A percentile compares a stretch with the other conserved stretches of the same genome.
Conservation (phyloP, 176 grass and related monocot species). For the Aegilops bicornis region DNA sequence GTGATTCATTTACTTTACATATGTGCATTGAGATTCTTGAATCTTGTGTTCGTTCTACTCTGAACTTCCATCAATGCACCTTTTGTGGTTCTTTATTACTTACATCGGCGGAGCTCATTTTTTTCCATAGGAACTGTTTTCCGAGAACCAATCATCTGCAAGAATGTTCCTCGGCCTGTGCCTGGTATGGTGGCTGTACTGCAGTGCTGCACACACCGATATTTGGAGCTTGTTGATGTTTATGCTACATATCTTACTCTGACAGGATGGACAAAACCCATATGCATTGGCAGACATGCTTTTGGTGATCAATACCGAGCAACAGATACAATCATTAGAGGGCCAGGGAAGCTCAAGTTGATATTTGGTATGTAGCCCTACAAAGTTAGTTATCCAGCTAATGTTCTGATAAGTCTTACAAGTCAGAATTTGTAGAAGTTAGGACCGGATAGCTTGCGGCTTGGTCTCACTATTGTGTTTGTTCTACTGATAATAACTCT, state of each 20-base stretch:
- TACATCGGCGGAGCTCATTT: background rate
- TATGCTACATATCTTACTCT: constrained; percentile 20
- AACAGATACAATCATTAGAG: constrained; percentile 68
- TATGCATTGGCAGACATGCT: constrained; percentile 85
- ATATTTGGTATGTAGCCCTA: constrained; percentile 58
- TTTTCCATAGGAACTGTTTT: constrained; percentile 67
- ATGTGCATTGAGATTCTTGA: constrained; percentile 7
- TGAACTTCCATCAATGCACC: constrained; percentile 2
- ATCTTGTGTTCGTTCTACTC: constrained; percentile 17
- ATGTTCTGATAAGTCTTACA: constrained; percentile 17
- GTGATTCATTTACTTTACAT: constrained; percentile 4
- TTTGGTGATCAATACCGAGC: constrained; percentile 86
- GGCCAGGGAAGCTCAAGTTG: constrained; percentile 78
- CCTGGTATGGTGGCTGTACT: constrained; percentile 43
- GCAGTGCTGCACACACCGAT: constrained; percentile 5
- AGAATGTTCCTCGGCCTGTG: constrained; percentile 70
- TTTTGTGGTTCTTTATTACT: constrained; percentile 2
- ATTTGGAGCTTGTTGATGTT: background rate
- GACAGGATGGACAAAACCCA: constrained; percentile 67
- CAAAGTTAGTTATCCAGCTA: background rate
- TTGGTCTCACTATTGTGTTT: background rate
- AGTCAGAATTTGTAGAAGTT: background rate
- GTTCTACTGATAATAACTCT: background rate
- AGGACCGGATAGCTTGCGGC: background rate
- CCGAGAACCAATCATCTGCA: constrained; percentile 83